phyloP scores from a whole-genome alignment of 2,329 filamentous ascomycete genomes.

The Verruconis gallopava region DNA sequence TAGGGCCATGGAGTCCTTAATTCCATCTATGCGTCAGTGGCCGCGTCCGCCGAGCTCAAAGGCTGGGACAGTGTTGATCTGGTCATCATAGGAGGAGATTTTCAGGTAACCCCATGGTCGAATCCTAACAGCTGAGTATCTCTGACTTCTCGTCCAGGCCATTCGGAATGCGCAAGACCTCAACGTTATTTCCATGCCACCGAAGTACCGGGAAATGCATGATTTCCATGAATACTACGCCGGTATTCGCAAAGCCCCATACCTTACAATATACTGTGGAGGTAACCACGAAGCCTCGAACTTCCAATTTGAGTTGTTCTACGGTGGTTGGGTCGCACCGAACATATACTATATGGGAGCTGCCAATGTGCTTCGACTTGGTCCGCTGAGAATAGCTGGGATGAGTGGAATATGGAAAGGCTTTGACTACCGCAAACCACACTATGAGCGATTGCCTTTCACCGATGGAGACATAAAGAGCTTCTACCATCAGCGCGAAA shows the following conservation, averaged over 20 bases:
- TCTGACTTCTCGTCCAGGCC: conserved; percentile 39
- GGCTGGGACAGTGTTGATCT: conserved; percentile 75
- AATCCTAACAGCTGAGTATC: conserved; percentile 9
- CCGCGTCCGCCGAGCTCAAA: conserved; percentile 53
- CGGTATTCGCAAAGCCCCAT: conserved; percentile 63
- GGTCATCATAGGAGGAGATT: conserved; percentile 91
- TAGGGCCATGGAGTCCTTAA: conserved; percentile 86
- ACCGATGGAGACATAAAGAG: conserved; percentile 60
- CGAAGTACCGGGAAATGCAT: conserved; percentile 75
- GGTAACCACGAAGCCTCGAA: conserved; percentile 94
- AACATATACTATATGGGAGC: conserved; percentile 97
- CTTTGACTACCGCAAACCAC: conserved; percentile 70
- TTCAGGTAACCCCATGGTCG: conserved; percentile 47
- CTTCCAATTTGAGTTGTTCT: conserved; percentile 83
- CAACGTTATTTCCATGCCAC: conserved; percentile 76
- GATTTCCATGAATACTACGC: conserved; percentile 95
- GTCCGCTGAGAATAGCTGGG: conserved; percentile 75
- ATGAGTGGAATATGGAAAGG: conserved; percentile 94
- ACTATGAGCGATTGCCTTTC: conserved; percentile 80
- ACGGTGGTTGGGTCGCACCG: conserved; percentile 91
- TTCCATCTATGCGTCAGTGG: conserved; percentile 75
- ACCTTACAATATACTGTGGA: conserved; percentile 80
- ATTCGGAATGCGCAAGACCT: conserved; percentile 81
- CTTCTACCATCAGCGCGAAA: conserved; percentile 80
- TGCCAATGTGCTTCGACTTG: conserved; percentile 74